A percentile compares a stretch with the other conserved stretches of the same genome.
phyloP scores from a whole-genome alignment of 2,329 filamentous ascomycete species.

The Huntiella omanensis region DNA sequence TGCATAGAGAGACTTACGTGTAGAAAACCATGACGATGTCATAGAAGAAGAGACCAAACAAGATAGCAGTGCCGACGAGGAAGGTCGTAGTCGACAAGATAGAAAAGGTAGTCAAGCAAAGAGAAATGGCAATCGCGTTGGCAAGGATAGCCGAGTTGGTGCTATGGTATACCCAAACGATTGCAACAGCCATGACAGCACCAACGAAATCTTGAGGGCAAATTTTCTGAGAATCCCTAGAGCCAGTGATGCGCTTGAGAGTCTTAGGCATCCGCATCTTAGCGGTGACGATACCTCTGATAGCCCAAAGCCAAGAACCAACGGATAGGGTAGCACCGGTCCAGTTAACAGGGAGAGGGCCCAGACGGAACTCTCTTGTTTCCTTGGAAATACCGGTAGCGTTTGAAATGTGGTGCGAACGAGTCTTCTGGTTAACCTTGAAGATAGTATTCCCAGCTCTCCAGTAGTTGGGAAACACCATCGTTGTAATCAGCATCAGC shows the following conservation, averaged over 20 bases:
- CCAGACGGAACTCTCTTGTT: conserved; percentile 4
- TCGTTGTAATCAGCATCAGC: conserved; percentile 41
- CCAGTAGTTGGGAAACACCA: conserved; percentile 61
- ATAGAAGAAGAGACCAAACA: conserved; percentile 74
- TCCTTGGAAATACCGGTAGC: conserved; percentile 12
- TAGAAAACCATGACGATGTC: conserved; percentile 89
- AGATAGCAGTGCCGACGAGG: conserved; percentile 56
- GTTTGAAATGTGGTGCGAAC: conserved; percentile 9
- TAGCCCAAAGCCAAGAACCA: conserved; percentile 24
- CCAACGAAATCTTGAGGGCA: conserved; percentile 40
- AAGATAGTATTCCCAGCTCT: conserved; percentile 19
- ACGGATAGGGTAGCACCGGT: neutral
- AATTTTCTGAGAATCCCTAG: conserved; percentile 28
- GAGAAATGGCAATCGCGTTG: conserved; percentile 71
- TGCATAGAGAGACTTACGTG: conserved; percentile 33
- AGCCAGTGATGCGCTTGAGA: conserved; percentile 29
- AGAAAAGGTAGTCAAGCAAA: conserved; percentile 67
- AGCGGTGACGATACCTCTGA: conserved; percentile 30
- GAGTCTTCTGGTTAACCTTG: conserved; percentile 20
- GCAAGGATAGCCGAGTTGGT: conserved; percentile 42
- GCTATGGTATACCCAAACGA: conserved; percentile 48
- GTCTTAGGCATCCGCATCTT: conserved; percentile 31
- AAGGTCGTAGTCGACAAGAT: conserved; percentile 83
- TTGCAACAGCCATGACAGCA: conserved; percentile 31
- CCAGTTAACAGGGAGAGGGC: conserved; percentile 16